Percentiles rank a stretch among this genome's conserved stretches.
These are phyloP conservation scores for Wakefieldia striispora DNA, from an alignment of 768 basidiomycete species.

Conservation along the genomic window DNA sequence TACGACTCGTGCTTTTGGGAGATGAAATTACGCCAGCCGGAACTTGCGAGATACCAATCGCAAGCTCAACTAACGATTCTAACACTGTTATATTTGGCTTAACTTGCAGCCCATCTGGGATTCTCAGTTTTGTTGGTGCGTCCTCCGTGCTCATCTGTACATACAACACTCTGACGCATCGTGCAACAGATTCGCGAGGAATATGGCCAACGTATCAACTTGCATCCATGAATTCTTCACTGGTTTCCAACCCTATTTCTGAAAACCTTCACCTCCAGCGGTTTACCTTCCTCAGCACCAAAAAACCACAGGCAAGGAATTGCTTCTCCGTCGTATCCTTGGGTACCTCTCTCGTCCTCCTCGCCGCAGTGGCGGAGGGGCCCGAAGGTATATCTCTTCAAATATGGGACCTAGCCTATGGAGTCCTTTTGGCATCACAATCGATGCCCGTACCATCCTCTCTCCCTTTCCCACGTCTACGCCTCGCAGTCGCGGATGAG, in stretches of 20 bases:
- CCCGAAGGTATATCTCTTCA: constrained; percentile 49
- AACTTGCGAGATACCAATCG: constrained; percentile 22
- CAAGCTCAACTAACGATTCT: background rate
- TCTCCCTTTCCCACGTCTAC: constrained; percentile 29
- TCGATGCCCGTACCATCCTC: constrained; percentile 48
- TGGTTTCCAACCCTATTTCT: constrained; percentile 21
- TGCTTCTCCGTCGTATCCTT: constrained; percentile 45
- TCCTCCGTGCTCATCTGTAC: background rate
- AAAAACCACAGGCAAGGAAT: constrained; percentile 8
- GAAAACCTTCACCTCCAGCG: constrained; percentile 23
- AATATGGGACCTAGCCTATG: constrained; percentile 70
- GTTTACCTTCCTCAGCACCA: constrained; percentile 10
- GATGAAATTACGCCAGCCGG: constrained; percentile 16
- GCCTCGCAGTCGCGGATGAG: constrained; percentile 34
- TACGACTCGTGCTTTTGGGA: constrained; percentile 21
- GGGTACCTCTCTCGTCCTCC: constrained; percentile 56
- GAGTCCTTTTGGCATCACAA: constrained; percentile 57
- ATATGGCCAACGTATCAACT: constrained; percentile 41
- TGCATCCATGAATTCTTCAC: constrained; percentile 23
- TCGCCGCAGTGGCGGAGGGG: constrained; percentile 40
- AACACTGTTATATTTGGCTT: constrained; percentile 8
- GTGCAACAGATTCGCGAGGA: constrained; percentile 41
- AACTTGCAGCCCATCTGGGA: constrained; percentile 43
- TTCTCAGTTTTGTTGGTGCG: constrained; percentile 51
- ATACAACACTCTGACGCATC: background rate